Conservation (phyloP, 2,329 filamentous ascomycete species). For the Penicillium sp. region DNA sequence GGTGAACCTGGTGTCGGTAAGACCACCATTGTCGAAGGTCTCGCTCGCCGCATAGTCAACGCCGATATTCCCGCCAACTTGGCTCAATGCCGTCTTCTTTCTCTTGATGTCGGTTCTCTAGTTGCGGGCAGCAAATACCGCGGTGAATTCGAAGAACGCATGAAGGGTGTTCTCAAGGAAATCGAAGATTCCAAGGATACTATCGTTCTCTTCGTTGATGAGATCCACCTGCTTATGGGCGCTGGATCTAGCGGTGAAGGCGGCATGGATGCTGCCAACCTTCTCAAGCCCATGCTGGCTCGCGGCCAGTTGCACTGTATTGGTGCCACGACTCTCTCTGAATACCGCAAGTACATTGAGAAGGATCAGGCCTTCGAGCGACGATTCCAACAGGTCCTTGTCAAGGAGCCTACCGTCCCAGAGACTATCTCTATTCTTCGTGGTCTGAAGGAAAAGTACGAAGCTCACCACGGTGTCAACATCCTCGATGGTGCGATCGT, state of each 20-base stretch:
- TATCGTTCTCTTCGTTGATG: constrained; percentile 97
- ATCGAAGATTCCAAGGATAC: constrained; percentile 92
- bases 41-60: constrained; percentile 94
- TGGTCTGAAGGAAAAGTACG: constrained; percentile 95
- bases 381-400: constrained; percentile 95
- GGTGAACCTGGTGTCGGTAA: constrained; percentile 98
- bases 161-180: constrained; percentile 98
- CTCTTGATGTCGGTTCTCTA: constrained; percentile 89
- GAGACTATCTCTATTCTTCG: constrained; percentile 98
- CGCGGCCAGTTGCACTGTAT: constrained; percentile 97
- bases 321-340: constrained; percentile 87
- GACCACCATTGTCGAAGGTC: constrained; percentile 93
- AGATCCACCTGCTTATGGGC: constrained; percentile 98
- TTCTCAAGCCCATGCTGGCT: constrained; percentile 97
- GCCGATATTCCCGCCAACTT: constrained; percentile 94
- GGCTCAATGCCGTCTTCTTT: constrained; percentile 88
- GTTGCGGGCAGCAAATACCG: constrained; percentile 98
- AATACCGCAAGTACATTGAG: constrained; percentile 98
- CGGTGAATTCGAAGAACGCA: constrained; percentile 97
- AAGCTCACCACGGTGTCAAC: constrained; percentile 95
- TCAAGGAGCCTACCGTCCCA: constrained; percentile 84
- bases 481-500: constrained; percentile 94
- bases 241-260: constrained; percentile 92
- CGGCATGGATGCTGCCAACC: constrained; percentile 97
- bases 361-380: constrained; percentile 98